Conservation (phyloP, 2,329 filamentous ascomycete species). For the Phaeomoniella chlamydospora region DNA sequence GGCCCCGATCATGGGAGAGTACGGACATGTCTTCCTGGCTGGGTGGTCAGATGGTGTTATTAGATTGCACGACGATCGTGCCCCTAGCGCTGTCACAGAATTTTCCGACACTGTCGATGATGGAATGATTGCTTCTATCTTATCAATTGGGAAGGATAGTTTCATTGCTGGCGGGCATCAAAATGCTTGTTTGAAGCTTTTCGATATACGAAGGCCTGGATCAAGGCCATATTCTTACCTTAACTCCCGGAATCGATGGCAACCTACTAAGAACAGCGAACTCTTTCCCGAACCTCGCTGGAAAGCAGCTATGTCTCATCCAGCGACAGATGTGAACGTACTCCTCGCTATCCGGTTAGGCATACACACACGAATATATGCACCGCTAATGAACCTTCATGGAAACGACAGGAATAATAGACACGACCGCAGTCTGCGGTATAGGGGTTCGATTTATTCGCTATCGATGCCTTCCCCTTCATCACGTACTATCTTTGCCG, state of each 20-base stretch:
- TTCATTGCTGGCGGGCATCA: conserved; percentile 42
- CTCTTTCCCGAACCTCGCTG: background rate
- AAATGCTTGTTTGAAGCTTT: conserved; percentile 46
- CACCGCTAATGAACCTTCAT: conserved; percentile 4
- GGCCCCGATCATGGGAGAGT: conserved; percentile 10
- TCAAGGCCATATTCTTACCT: conserved; percentile 20
- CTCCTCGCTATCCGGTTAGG: conserved; percentile 20
- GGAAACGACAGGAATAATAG: background rate
- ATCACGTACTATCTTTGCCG: conserved; percentile 30
- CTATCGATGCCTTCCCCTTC: conserved; percentile 28
- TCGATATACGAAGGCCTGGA: conserved; percentile 41
- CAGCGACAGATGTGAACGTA: conserved; percentile 20
- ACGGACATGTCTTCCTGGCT: conserved; percentile 40
- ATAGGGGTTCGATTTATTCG: conserved; percentile 29
- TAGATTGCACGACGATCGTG: conserved; percentile 47
- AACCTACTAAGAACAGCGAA: background rate
- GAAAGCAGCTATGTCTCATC: background rate
- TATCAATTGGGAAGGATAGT: conserved; percentile 39
- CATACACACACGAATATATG: conserved; percentile 6
- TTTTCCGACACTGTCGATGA: conserved; percentile 43
- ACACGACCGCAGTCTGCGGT: conserved; percentile 10
- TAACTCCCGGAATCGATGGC: conserved; percentile 2
- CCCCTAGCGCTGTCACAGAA: conserved; percentile 28
- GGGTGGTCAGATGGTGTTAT: conserved; percentile 45
- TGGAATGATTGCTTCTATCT: conserved; percentile 43